Conservation (phyloP, 2,329 filamentous ascomycete species). For the Diaporthe caulivora region DNA sequence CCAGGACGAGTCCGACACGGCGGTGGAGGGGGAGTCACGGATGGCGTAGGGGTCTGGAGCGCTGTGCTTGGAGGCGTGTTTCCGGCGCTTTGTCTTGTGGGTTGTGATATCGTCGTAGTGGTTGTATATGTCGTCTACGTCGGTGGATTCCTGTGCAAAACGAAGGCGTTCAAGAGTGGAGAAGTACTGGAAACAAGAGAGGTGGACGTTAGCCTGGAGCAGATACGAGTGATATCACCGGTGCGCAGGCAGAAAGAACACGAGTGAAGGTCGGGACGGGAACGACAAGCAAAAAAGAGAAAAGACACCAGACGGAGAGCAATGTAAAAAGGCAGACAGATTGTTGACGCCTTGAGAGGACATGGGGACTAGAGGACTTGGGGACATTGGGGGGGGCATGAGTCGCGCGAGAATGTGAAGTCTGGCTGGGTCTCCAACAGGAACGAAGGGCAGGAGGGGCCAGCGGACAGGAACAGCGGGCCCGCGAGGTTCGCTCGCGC, state of each 20-base stretch:
- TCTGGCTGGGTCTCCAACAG: not conserved
- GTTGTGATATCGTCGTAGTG: constrained; percentile 52
- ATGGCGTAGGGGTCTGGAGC: constrained; percentile 48
- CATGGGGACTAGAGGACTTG: not conserved
- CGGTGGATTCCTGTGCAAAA: constrained; percentile 64
- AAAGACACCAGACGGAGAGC: not conserved
- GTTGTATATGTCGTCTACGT: constrained; percentile 51
- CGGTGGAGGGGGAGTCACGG: constrained; percentile 54
- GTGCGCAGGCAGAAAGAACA: not conserved
- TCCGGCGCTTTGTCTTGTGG: constrained; percentile 47
- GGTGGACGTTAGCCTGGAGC: constrained; percentile 16
- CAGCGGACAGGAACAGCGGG: constrained; percentile 33
- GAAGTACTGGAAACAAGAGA: constrained; percentile 70
- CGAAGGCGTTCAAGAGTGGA: constrained; percentile 78
- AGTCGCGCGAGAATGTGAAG: constrained; percentile 18
- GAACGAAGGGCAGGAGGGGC: not conserved
- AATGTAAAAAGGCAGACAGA: constrained; percentile 1
- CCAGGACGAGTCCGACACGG: constrained; percentile 71
- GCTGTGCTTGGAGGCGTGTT: constrained; percentile 46
- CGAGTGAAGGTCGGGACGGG: not conserved
- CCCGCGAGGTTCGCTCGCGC: constrained; percentile 21
- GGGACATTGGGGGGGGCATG: not conserved
- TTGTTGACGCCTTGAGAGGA: constrained; percentile 13
- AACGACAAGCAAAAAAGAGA: not conserved
- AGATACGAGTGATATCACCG: constrained; percentile 13